Conservation (phyloP, 2,329 filamentous ascomycete species). For the Chrysoporthe austroafricana region DNA sequence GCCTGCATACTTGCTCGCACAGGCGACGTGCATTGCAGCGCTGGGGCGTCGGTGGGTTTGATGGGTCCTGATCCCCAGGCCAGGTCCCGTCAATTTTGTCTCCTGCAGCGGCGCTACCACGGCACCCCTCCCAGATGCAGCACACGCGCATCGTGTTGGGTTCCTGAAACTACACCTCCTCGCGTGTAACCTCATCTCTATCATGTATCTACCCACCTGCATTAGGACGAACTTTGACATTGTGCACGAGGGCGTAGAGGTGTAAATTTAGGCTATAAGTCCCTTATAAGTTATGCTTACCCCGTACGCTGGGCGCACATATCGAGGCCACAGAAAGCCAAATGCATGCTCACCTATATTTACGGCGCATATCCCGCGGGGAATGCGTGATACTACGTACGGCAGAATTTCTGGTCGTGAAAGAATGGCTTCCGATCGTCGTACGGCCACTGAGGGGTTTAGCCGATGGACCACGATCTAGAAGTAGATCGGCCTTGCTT, state of each 20-base stretch:
- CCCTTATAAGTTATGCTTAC: not conserved
- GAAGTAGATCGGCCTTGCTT: constrained; percentile 5
- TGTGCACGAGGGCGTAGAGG: not conserved
- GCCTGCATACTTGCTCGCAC: not conserved
- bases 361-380: not conserved
- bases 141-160: constrained; percentile 23
- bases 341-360: not conserved
- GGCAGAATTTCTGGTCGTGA: constrained; percentile 1
- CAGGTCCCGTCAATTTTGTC: constrained; percentile 18
- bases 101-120: constrained; percentile 28
- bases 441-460: constrained; percentile 19
- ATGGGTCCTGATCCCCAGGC: constrained; percentile 14
- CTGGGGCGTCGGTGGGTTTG: constrained; percentile 14
- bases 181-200: constrained; percentile 28
- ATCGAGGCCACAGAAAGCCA: not conserved
- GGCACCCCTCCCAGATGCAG: constrained; percentile 26
- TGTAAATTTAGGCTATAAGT: not conserved
- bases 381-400: not conserved
- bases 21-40: constrained; percentile 6
- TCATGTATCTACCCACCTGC: constrained; percentile 23
- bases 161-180: constrained; percentile 22
- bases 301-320: not conserved
- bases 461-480: constrained; percentile 2
- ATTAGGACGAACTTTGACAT: constrained; percentile 17
- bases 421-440: constrained; percentile 24